Percentiles rank a stretch among this genome's conserved stretches.
phyloP scores from a whole-genome alignment of 2,329 filamentous ascomycete species.

The Botrytis tulipae region DNA sequence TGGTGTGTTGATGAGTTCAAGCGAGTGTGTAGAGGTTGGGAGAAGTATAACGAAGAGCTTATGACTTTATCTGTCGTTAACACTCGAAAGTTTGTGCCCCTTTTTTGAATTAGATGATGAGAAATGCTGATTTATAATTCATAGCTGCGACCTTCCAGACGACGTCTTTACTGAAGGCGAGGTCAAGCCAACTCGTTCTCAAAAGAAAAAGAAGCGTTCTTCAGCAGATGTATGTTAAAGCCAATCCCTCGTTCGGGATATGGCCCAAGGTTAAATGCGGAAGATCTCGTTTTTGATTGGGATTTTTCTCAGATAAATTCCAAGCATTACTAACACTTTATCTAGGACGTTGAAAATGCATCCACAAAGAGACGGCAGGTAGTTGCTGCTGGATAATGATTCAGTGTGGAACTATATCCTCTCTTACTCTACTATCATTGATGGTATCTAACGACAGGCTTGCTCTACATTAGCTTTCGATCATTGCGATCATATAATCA shows the following conservation, averaged over 20 bases:
- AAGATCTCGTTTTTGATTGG: slow-evolving; percentile 18
- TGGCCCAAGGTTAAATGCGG: slow-evolving; percentile 21
- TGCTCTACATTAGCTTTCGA: slow-evolving; percentile 13
- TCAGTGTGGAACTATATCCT: slow-evolving; percentile 33
- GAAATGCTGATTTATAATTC: slow-evolving; percentile 30
- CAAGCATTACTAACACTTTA: slow-evolving; percentile 29
- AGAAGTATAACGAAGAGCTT: slow-evolving; percentile 70
- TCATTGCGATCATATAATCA: slow-evolving; percentile 2
- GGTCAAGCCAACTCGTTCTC: slow-evolving; percentile 53
- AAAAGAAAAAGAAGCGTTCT: slow-evolving; percentile 38
- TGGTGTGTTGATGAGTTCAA: slow-evolving; percentile 86
- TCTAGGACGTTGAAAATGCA: slow-evolving; percentile 32
- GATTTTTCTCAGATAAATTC: slow-evolving; percentile 8
- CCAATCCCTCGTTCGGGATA: slow-evolving; percentile 19
- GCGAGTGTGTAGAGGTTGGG: slow-evolving; percentile 72
- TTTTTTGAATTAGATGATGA: background rate
- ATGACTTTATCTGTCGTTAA: slow-evolving; percentile 73
- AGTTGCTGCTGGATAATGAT: slow-evolving; percentile 34
- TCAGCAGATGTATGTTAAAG: slow-evolving; percentile 35
- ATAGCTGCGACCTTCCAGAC: slow-evolving; percentile 79
- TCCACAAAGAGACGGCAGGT: slow-evolving; percentile 40
- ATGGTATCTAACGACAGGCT: slow-evolving; percentile 37
- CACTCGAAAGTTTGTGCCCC: slow-evolving; percentile 70
- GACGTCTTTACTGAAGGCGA: slow-evolving; percentile 87
- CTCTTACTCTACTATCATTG: slow-evolving; percentile 31